Evolutionary conservation across 768 basidiomycete genomes (phyloP).

Genomic region (Phanerochaete sordida): DNA sequence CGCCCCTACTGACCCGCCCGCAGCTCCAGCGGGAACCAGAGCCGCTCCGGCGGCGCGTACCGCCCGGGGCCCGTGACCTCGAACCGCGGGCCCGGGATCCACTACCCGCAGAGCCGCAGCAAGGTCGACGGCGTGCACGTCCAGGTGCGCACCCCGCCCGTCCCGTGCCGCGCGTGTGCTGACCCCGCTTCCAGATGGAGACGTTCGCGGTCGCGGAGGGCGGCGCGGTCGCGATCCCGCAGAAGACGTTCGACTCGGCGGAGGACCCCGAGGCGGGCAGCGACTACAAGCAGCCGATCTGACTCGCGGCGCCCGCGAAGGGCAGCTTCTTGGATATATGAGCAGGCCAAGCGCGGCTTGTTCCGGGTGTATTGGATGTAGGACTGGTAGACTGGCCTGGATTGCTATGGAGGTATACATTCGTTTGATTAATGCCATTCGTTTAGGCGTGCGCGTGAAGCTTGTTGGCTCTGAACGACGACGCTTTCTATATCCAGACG

Average conservation of each 20-base stretch:
- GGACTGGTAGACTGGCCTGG: too few relatives aligned
- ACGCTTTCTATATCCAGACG: background rate
- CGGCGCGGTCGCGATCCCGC: background rate
- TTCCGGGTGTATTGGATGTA: too few relatives aligned
- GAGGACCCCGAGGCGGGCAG: conserved; percentile 10
- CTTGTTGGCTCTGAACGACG: background rate
- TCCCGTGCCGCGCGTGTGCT: conserved; percentile 2
- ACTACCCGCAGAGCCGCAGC: background rate
- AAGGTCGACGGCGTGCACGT: conserved; percentile 52
- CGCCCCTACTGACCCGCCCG: conserved; percentile 11
- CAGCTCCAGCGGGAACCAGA: background rate
- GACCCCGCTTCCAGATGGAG: conserved; percentile 53
- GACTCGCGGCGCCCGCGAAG: background rate
- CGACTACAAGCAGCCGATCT: conserved; percentile 14
- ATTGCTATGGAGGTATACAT: too few relatives aligned
- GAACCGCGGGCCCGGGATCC: background rate
- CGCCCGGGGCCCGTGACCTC: background rate
- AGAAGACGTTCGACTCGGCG: background rate
- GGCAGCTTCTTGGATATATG: too few relatives aligned
- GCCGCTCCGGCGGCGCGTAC: background rate
- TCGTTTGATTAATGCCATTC: background rate
- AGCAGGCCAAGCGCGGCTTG: background rate
- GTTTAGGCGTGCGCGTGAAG: background rate
- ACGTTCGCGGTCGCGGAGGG: conserved; percentile 38
- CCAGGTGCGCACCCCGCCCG: conserved; percentile 33